phyloP scores from a whole-genome alignment of 2,329 filamentous ascomycete genomes.

The Ascomycota sp. region DNA sequence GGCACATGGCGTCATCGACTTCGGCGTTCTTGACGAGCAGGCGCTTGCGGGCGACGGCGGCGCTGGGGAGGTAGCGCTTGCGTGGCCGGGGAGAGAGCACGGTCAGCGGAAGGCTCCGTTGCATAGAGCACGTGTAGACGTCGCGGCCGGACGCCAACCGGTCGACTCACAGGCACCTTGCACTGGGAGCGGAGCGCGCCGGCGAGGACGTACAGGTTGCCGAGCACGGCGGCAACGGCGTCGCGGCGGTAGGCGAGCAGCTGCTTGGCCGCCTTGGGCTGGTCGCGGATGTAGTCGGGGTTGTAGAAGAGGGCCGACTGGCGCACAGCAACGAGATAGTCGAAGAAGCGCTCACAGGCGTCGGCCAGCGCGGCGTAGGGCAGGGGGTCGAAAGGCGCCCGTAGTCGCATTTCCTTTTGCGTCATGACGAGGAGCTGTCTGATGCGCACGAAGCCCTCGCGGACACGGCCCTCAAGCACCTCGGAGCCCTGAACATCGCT shows the following conservation, averaged over 20 bases:
- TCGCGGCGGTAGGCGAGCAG: conserved; percentile 31
- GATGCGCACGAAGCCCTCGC: conserved; percentile 38
- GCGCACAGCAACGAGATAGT: conserved; percentile 34
- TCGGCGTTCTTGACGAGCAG: conserved; percentile 28
- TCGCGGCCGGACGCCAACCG: not conserved
- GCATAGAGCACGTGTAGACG: no score
- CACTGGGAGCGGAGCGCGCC: conserved; percentile 29
- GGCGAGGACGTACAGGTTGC: conserved; percentile 36
- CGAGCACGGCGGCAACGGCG: conserved; percentile 34
- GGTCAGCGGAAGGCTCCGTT: not conserved
- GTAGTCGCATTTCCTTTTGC: conserved; percentile 36
- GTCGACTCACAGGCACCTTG: conserved; percentile 23
- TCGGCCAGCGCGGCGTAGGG: conserved; percentile 35
- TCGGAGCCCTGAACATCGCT: conserved; percentile 32
- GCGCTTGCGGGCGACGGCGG: conserved; percentile 29
- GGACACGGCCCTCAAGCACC: conserved; percentile 35
- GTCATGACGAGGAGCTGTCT: conserved; percentile 35
- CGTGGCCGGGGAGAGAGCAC: no score
- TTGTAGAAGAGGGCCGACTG: conserved; percentile 38
- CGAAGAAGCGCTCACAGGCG: conserved; percentile 36
- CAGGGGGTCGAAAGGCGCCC: conserved; percentile 33
- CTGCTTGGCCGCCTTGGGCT: conserved; percentile 24
- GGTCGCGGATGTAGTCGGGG: conserved; percentile 27
- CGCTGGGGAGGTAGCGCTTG: conserved; percentile 33
- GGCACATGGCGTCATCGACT: conserved; percentile 18